phyloP scores from a whole-genome alignment of 768 basidiomycete species.

The Megacollybia marginata region DNA sequence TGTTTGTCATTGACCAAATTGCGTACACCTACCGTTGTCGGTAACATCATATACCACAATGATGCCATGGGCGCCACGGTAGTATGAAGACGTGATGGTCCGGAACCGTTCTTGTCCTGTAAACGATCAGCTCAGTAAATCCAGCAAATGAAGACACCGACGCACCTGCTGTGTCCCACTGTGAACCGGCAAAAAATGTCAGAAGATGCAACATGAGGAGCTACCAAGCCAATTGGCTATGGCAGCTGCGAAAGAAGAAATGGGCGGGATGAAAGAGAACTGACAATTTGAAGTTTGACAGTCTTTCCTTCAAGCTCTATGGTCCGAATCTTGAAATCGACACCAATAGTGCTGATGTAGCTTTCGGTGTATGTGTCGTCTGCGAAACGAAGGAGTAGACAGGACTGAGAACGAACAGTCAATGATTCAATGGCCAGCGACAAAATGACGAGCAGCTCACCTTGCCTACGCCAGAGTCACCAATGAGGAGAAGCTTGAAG shows the following conservation, averaged over 20 bases:
- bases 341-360: conserved; percentile 96
- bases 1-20: not conserved
- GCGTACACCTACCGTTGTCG: conserved; percentile 61
- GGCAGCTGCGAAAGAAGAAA: no score
- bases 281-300: conserved; percentile 95
- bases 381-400: conserved; percentile 84
- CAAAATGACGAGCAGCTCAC: conserved; percentile 24
- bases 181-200: conserved; percentile 10
- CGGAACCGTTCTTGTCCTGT: conserved; percentile 96
- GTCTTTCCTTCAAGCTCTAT: conserved; percentile 99
- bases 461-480: conserved; percentile 94
- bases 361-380: conserved; percentile 98
- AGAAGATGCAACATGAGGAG: conserved; percentile 8
- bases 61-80: conserved; percentile 97
- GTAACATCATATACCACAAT: conserved; percentile 99
- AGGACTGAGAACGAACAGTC: conserved; percentile 53
- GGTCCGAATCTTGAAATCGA: conserved; percentile 98
- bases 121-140: conserved; percentile 5
- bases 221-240: no score
- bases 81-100: conserved; percentile 99
- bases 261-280: conserved; percentile 24
- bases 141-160: conserved; percentile 2
- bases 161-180: conserved; percentile 98
- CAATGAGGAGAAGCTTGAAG: conserved; percentile 93
- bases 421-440: conserved; percentile 2